These are phyloP conservation scores for Colletotrichum filicis DNA, from an alignment of 2,329 filamentous ascomycete species.

Conservation along the genomic window DNA sequence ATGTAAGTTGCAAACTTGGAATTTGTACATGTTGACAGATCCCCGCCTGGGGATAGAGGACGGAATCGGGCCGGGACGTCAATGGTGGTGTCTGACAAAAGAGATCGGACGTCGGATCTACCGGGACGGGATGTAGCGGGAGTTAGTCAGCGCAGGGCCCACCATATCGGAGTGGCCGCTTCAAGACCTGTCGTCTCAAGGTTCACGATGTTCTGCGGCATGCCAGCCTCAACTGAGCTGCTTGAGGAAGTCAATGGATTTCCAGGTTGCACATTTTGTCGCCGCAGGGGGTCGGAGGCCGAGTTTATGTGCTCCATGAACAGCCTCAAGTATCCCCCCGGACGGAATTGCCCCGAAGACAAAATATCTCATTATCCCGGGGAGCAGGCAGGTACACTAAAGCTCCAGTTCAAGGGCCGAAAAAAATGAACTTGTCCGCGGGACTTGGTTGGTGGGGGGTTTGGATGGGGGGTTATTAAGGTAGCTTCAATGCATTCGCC, in stretches of 20 bases:
- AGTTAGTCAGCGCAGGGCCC: slow-evolving; percentile 22
- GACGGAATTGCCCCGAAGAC: slow-evolving; percentile 1
- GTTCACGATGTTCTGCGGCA: background rate
- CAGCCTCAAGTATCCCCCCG: background rate
- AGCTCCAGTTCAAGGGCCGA: background rate
- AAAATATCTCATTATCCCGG: background rate
- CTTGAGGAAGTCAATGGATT: background rate
- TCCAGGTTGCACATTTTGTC: background rate
- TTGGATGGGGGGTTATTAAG: background rate
- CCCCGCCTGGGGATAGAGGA: background rate
- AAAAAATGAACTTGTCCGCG: slow-evolving; percentile 9
- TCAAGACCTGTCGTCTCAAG: background rate
- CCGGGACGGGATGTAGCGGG: slow-evolving; percentile 13
- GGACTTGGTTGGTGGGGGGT: slow-evolving; percentile 5
- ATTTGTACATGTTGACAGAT: background rate
- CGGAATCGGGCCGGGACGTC: slow-evolving; percentile 21
- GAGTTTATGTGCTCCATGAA: background rate
- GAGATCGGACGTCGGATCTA: slow-evolving; percentile 25
- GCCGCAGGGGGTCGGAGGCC: background rate
- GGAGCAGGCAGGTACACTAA: background rate
- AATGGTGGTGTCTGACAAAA: slow-evolving; percentile 3
- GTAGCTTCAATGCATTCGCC: background rate
- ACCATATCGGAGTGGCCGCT: slow-evolving; percentile 3
- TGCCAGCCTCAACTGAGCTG: too few relatives aligned
- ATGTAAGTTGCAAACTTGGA: background rate